phyloP scores from a whole-genome alignment of 441 rosid species.

The Flueggea neowawraea region DNA sequence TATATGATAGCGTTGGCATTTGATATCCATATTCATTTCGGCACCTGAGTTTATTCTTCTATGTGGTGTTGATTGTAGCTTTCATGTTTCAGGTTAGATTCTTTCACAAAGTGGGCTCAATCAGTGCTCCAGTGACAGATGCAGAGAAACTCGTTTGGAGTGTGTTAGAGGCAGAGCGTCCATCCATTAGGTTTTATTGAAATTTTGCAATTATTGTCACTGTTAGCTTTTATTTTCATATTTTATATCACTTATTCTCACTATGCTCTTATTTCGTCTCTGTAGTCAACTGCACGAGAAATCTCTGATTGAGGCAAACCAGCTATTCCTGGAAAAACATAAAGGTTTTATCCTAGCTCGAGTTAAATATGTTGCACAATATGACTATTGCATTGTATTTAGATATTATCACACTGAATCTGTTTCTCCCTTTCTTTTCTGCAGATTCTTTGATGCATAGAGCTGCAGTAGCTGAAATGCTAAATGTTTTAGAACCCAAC shows the following conservation, averaged over 20 bases:
- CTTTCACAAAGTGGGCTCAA: conserved; percentile 67
- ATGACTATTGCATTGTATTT: background rate
- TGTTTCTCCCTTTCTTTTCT: conserved; percentile 4
- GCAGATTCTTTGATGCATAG: conserved; percentile 98
- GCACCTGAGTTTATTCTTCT: background rate
- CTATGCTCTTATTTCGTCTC: conserved; percentile 8
- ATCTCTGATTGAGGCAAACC: conserved; percentile 79
- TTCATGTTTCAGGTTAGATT: conserved; percentile 69
- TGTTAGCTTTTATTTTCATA: background rate
- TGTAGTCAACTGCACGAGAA: conserved; percentile 82
- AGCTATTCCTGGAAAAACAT: conserved; percentile 67
- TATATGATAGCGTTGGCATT: too few species aligned
- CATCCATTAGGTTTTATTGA: conserved; percentile 62
- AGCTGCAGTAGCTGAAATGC: conserved; percentile 95
- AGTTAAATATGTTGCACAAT: too few species aligned
- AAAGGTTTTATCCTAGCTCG: conserved; percentile 42
- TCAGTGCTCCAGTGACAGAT: conserved; percentile 63
- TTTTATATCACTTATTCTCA: background rate
- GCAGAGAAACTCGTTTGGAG: conserved; percentile 87
- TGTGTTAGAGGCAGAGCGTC: conserved; percentile 93
- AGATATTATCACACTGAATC: background rate
- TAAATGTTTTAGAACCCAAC: conserved; percentile 62
- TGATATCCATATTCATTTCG: background rate
- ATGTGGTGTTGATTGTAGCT: conserved; percentile 14
- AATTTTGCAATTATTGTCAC: background rate